phyloP scores from a whole-genome alignment of 2,329 filamentous ascomycete genomes.

The Aspergillus calidoustus region DNA sequence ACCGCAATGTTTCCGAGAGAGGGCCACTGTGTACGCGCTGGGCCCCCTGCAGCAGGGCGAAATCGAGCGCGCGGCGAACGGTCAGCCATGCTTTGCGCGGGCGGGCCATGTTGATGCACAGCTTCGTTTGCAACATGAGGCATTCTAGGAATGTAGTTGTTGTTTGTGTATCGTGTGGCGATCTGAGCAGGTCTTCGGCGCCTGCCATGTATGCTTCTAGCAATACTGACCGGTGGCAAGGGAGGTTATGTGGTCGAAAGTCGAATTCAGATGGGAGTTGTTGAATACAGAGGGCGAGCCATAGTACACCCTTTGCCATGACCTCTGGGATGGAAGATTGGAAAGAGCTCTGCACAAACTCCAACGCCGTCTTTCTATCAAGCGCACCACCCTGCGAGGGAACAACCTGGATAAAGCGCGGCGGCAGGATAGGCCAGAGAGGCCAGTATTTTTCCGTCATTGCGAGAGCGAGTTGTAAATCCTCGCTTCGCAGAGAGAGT shows the following conservation, averaged over 20 bases:
- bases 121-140: neutral
- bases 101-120: neutral
- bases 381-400: too few species aligned
- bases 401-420: neutral
- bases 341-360: neutral
- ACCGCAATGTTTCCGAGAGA: neutral
- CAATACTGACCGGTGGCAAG: neutral
- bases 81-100: neutral
- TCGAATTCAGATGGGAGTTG: neutral
- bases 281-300: neutral
- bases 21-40: neutral
- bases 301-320: neutral
- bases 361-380: neutral
- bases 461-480: neutral
- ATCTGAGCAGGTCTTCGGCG: neutral
- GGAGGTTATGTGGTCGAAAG: neutral
- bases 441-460: neutral
- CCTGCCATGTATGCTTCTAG: neutral
- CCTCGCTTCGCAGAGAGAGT: neutral
- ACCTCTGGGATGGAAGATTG: neutral
- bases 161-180: neutral
- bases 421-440: neutral
- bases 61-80: neutral
- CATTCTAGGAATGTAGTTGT: neutral
- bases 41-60: neutral